phyloP scores from a whole-genome alignment of 2,329 filamentous ascomycete species.

The Cryphonectria parasitica region DNA sequence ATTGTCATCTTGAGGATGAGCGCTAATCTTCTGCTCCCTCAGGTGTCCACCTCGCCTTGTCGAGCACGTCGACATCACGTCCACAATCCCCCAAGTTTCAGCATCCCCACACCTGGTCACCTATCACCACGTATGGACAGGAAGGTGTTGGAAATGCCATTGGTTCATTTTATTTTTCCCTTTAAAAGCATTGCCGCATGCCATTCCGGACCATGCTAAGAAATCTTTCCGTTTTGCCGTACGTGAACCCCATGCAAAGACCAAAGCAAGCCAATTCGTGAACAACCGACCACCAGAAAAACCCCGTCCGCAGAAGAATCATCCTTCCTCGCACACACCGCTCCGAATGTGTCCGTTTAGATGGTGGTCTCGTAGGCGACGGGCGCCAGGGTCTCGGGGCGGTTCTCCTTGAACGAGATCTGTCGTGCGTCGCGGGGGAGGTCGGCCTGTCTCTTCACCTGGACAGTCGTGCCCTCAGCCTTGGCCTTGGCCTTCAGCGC shows the following conservation, averaged over 20 bases:
- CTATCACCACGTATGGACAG: constrained; percentile 20
- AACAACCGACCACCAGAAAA: constrained; percentile 22
- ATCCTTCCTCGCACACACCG: constrained; percentile 32
- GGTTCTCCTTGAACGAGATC: constrained; percentile 78
- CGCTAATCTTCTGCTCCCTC: constrained; percentile 10
- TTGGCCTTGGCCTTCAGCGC: constrained; percentile 91
- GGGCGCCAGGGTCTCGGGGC: constrained; percentile 88
- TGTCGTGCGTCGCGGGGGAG: constrained; percentile 80
- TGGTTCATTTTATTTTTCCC: constrained; percentile 39
- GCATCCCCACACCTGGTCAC: constrained; percentile 26
- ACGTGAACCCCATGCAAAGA: constrained; percentile 42
- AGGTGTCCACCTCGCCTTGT: constrained; percentile 8
- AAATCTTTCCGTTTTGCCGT: constrained; percentile 39
- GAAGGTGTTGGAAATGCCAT: constrained; percentile 31
- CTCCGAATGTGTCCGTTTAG: constrained; percentile 55
- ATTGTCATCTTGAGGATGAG: constrained; percentile 23
- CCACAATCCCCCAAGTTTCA: constrained; percentile 1
- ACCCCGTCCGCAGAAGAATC: constrained; percentile 14
- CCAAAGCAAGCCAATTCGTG: constrained; percentile 38
- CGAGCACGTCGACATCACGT: constrained; percentile 11
- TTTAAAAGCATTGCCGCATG: constrained; percentile 39
- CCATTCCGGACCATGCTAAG: constrained; percentile 40
- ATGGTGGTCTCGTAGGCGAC: constrained; percentile 98
- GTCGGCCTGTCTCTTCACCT: constrained; percentile 89
- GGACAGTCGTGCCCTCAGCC: constrained; percentile 81